phyloP scores from a whole-genome alignment of 495 filamentous ascomycete species.

The Podospora didyma region DNA sequence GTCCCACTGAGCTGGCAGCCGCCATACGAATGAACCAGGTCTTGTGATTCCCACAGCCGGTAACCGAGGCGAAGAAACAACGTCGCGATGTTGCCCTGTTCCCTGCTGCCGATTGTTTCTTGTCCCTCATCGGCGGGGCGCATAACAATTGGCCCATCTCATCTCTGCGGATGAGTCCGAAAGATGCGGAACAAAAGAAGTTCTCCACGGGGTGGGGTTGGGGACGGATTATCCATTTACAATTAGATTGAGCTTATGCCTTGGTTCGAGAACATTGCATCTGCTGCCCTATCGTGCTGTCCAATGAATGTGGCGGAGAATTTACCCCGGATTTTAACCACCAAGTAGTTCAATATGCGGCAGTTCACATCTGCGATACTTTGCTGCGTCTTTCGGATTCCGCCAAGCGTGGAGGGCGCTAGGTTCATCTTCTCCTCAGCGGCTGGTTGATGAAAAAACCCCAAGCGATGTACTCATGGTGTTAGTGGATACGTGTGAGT shows the following conservation, averaged over 20 bases:
- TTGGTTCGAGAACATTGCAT: neutral
- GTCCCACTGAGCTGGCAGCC: neutral
- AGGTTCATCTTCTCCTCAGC: neutral
- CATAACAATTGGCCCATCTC: neutral
- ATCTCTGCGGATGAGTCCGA: neutral
- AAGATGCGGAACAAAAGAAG: neutral
- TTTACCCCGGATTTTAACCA: conserved; percentile 13
- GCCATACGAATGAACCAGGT: neutral
- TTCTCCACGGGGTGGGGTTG: neutral
- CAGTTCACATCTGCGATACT: neutral
- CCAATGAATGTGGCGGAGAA: neutral
- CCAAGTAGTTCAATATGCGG: conserved; percentile 6
- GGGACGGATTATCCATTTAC: neutral
- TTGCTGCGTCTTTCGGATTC: neutral
- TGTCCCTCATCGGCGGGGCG: neutral
- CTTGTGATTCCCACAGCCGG: neutral
- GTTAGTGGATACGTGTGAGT: no score
- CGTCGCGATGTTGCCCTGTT: neutral
- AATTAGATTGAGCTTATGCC: neutral
- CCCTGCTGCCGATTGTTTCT: neutral
- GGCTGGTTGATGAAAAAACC: neutral
- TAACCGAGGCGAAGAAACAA: neutral
- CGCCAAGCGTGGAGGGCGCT: neutral
- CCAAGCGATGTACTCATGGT: neutral
- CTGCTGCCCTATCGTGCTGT: neutral